Percentiles rank a stretch among this genome's conserved stretches.
Conservation (phyloP, 2,329 filamentous ascomycete species). For the Coniochaeta ligniaria region DNA sequence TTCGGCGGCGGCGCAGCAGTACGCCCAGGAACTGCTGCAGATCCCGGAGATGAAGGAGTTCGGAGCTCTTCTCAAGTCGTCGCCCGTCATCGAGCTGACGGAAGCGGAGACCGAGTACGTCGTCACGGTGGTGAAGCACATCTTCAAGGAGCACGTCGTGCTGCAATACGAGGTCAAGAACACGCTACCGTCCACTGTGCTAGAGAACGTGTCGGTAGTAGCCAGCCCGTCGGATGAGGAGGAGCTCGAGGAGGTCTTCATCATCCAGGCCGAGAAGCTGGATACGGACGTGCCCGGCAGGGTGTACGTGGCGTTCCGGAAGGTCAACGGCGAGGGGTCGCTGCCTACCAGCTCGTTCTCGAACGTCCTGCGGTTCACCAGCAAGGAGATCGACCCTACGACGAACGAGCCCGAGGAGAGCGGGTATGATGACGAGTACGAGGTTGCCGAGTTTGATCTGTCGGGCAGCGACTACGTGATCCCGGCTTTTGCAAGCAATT, state of each 20-base stretch:
- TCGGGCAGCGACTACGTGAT: conserved; percentile 89
- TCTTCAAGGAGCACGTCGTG: conserved; percentile 96
- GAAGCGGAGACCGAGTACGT: conserved; percentile 98
- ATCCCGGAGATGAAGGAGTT: conserved; percentile 91
- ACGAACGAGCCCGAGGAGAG: conserved; percentile 87
- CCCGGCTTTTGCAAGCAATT: conserved; percentile 89
- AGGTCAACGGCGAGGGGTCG: conserved; percentile 65
- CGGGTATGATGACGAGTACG: conserved; percentile 96
- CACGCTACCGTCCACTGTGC: conserved; percentile 81
- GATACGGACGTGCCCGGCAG: conserved; percentile 81
- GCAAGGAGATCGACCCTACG: conserved; percentile 93
- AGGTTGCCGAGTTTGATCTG: conserved; percentile 89
- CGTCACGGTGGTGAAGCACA: conserved; percentile 86
- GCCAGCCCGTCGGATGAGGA: conserved; percentile 77
- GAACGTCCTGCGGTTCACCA: conserved; percentile 93
- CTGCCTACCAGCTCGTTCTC: conserved; percentile 78
- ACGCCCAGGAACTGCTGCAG: conserved; percentile 76
- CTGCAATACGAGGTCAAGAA: conserved; percentile 98
- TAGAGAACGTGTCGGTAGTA: conserved; percentile 82
- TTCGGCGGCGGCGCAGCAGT: conserved; percentile 77
- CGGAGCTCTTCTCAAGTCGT: conserved; percentile 88
- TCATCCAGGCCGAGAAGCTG: conserved; percentile 80
- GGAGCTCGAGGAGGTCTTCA: conserved; percentile 83
- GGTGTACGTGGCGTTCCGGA: conserved; percentile 92
- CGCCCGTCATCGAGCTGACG: conserved; percentile 76